These are phyloP conservation scores for Fusarium euwallaceae DNA, from an alignment of 2,329 filamentous ascomycete species.

Conservation along the genomic window DNA sequence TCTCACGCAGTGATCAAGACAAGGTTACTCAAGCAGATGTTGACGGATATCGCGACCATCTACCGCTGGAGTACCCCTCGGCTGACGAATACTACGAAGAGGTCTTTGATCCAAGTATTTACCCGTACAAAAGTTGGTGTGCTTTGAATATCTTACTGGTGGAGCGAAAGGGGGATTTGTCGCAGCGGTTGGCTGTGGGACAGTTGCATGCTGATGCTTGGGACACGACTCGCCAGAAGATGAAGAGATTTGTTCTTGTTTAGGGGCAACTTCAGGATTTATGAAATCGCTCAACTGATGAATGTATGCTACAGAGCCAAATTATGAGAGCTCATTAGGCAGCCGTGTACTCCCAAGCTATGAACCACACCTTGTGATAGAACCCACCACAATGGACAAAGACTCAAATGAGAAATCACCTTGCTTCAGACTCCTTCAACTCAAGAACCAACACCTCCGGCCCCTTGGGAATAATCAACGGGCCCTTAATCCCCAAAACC, in stretches of 20 bases:
- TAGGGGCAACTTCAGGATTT: not conserved
- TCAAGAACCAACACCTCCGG: slow-evolving; percentile 37
- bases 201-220: not conserved
- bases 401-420: not conserved
- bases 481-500: slow-evolving; percentile 44
- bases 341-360: not conserved
- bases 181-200: not conserved
- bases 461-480: slow-evolving; percentile 48
- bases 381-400: too few relatives aligned
- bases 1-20: not conserved
- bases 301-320: not conserved
- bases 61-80: not conserved
- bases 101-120: not conserved
- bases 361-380: not conserved
- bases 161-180: not conserved
- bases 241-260: not conserved
- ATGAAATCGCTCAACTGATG: not conserved
- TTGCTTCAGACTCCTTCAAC: not conserved
- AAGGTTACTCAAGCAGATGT: not conserved
- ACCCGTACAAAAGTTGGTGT: not conserved
- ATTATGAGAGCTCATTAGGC: not conserved
- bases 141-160: not conserved
- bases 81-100: not conserved
- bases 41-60: not conserved
- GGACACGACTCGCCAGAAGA: not conserved